A percentile compares a stretch with the other conserved stretches of the same genome.
These are phyloP conservation scores for Saccharomycopsis fodiens DNA, from an alignment of 805 yeast genomes.

Conservation along the genomic window DNA sequence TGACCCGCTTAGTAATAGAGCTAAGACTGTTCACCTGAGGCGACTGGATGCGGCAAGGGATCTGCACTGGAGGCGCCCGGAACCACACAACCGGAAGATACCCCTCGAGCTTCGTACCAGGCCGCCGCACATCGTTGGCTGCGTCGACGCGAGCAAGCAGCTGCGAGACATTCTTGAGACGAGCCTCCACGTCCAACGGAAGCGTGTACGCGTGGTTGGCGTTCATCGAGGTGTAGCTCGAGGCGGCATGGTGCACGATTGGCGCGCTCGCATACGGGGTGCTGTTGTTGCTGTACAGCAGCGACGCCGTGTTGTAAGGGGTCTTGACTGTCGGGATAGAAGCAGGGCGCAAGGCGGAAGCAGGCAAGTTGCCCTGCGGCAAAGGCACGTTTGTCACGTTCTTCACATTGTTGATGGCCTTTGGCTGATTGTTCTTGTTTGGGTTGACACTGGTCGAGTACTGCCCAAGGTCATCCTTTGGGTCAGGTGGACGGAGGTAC, in stretches of 20 bases:
- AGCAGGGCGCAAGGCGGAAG: background rate
- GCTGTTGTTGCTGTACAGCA: background rate
- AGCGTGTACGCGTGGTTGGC: slow-evolving; percentile 10
- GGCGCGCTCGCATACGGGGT: background rate
- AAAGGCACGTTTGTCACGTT: slow-evolving; percentile 18
- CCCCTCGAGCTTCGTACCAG: background rate
- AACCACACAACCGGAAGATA: slow-evolving; percentile 7
- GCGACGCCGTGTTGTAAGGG: background rate
- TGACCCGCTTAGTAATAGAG: background rate
- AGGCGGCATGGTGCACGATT: slow-evolving; percentile 10
- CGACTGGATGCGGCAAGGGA: slow-evolving; percentile 5
- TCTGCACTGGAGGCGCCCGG: slow-evolving; percentile 8
- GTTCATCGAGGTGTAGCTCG: slow-evolving; percentile 6
- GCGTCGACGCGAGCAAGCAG: background rate
- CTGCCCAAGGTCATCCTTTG: slow-evolving; percentile 70
- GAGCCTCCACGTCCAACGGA: slow-evolving; percentile 5
- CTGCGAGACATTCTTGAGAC: background rate
- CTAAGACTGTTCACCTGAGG: background rate
- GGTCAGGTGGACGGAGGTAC: slow-evolving; percentile 64
- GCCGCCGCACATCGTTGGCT: slow-evolving; percentile 1
- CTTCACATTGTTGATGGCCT: slow-evolving; percentile 18
- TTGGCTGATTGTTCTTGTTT: slow-evolving; percentile 16
- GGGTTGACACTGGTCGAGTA: slow-evolving; percentile 17
- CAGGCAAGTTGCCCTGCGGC: slow-evolving; percentile 6
- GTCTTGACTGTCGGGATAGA: background rate